Evolutionary conservation across 176 grass and related monocot species (phyloP), one percentile per base, ranked within the genome.

Genomic region (Areca catechu): DNA sequence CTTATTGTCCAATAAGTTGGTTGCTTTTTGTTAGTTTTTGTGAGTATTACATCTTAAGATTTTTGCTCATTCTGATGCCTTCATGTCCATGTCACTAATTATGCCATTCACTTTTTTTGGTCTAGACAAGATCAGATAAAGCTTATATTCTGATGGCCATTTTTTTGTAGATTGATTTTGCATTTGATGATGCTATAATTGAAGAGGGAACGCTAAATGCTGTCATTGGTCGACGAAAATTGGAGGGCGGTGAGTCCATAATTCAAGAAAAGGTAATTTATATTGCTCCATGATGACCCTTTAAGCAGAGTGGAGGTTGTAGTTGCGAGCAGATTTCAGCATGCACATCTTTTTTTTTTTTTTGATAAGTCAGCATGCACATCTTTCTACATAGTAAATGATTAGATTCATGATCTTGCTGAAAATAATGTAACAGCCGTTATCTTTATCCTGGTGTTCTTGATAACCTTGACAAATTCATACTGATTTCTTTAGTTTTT

Each of bases 81-180:
- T 43, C 1, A 43, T 43, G 34, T 43, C 34, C 10, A 43, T 43
- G 10, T 2, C 7, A 43, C 34, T 43, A 43, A 43, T 12, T 43
- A 10, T 43, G 10, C 34, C 34, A 43, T 43, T 43, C 1, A 29
- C 5, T 14, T 12, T 43, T 43, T 43, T 43, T 43, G 9, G n/a
- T 14, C 34, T 43, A 43, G 1, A 14, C 3, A 43, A 43, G 34
- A 29, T 43, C 20, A 15, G 19, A 67, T 21, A 24, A 72, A 71
- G 14, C 63, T 80, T 51, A 79, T 77, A 70, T 62, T 9, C 23
- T 76, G 59, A 21, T 85, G 63, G 53, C 28, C 9, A 37, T 82
- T 50, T 60, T 29, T 16, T 4, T 84, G 50, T 69, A 90, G 86
- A 87, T 90, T 71, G 80, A 96, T 74, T 87, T 96, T 87, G 91